Evolutionary conservation across 345 rosid genomes (phyloP).

Genomic region (Ceriops zippeliana): DNA sequence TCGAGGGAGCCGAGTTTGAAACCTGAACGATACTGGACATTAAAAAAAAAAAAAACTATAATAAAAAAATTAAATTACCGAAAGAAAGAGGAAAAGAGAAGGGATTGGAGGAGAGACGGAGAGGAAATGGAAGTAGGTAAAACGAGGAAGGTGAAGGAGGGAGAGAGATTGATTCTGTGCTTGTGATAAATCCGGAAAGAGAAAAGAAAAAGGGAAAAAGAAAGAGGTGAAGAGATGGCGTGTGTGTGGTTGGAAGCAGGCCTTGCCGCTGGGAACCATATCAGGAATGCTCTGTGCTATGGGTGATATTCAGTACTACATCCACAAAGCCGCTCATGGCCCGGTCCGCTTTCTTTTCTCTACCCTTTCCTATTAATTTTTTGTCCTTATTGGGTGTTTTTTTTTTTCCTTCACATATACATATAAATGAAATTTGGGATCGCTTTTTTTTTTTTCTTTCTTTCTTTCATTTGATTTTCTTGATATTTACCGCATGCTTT

Average conservation of each 20-base stretch:
- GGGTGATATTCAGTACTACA: slow-evolving; percentile 85
- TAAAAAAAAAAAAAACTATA: no score
- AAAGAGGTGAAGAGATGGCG: slow-evolving; percentile 34
- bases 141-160: neutral
- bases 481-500: neutral
- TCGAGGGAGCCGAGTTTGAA: no score
- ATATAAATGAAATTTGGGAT: no score
- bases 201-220: neutral
- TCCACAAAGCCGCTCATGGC: slow-evolving; percentile 90
- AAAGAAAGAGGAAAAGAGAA: no score
- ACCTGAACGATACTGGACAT: no score
- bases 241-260: slow-evolving; percentile 77
- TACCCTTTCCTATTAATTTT: neutral
- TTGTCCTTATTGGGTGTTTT: neutral
- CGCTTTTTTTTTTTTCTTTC: slow-evolving; percentile 13
- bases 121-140: neutral
- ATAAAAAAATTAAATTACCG: no score
- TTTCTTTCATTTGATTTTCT: neutral
- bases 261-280: slow-evolving; percentile 81
- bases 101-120: no score
- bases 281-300: slow-evolving; percentile 83
- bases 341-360: slow-evolving; percentile 40
- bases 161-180: no score
- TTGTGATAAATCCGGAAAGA: no score
- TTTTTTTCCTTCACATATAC: neutral